Evolutionary conservation across 345 rosid genomes (phyloP), one percentile per base, ranked within the genome.

Genomic region (Hypericum perforatum): DNA sequence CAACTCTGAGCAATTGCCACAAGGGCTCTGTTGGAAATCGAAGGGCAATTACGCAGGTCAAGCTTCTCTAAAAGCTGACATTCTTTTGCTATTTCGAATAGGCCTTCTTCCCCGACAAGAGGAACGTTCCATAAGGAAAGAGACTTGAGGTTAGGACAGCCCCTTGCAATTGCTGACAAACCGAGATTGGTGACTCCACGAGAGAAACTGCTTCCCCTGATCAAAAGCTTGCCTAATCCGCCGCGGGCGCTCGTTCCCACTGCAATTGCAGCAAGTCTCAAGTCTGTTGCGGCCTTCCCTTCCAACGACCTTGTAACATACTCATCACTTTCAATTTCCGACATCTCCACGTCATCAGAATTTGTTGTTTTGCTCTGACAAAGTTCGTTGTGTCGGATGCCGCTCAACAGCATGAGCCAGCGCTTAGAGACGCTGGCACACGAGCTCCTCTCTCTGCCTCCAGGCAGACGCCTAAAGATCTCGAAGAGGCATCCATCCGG

Each of bases 401-500:
- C 72, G 63, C 78, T 76, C 63, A 85, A 52, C 9, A 79, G 61
- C 64, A 63, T 64, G 64, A 85, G 81, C 94, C 89, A 85, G 15
- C 57, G 74, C 71, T 78, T 85, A 53, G 89, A 85, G 32, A 82
- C 94, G 50, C 74, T 74, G 60, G 84, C 81, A 56, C 78, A 75
- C 4, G 78, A 39, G 49, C 81, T 73, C 70, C 80, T 74, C 49
- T 82, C 94, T 60, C 63, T 71, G 49, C 78, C 79, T 2, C 71
- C 54, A 9, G 75, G 65, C 6, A 85, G 55, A 39, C 84, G 76
- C 47, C 75, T 78, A 52, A 82, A 74, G 63, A 85, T 80, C 89
- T 85, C 94, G 41, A 76, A 77, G 22, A 85, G 84, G 64, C 94
- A 82, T 63, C 82, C 94, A 48, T 82, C 86, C 0, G 94, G 94